Conservation (phyloP, 371 early-diverging fungal genomes). For the Parasitella parasitica region DNA sequence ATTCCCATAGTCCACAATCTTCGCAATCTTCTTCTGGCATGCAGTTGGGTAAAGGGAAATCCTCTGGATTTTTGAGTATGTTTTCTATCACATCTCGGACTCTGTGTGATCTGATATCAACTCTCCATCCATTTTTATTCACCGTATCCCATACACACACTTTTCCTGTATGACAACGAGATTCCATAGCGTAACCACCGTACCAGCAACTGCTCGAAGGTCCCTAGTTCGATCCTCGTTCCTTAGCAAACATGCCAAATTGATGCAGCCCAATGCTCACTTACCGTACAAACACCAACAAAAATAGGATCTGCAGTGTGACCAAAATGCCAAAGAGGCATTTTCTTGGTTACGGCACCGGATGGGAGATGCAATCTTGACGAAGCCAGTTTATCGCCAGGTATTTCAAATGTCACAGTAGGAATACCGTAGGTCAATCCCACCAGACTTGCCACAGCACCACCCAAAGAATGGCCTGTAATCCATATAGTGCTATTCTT, state of each 20-base stretch:
- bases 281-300: conserved; percentile 81
- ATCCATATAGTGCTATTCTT: conserved; percentile 78
- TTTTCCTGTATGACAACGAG: conserved; percentile 55
- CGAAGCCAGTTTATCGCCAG: conserved; percentile 86
- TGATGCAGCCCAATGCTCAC: too few relatives aligned
- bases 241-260: too few relatives aligned
- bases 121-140: conserved; percentile 67
- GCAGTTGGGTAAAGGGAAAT: conserved; percentile 43
- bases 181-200: conserved; percentile 90
- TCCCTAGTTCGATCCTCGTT: conserved; percentile 44
- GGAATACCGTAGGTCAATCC: conserved; percentile 88
- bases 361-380: conserved; percentile 76
- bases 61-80: conserved; percentile 62
- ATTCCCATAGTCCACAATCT: conserved; percentile 80
- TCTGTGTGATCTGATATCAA: conserved; percentile 77
- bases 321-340: conserved; percentile 91
- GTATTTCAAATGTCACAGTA: conserved; percentile 83
- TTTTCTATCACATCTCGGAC: conserved; percentile 78
- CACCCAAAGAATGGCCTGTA: conserved; percentile 95
- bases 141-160: conserved; percentile 73
- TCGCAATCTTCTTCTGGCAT: conserved; percentile 67
- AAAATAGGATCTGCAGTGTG: conserved; percentile 94
- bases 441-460: conserved; percentile 76
- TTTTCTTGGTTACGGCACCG: conserved; percentile 43
- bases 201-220: conserved; percentile 78